These are phyloP conservation scores for Coemansia sp. DNA, from an alignment of 192 early-diverging fungal species.

Conservation along the genomic window DNA sequence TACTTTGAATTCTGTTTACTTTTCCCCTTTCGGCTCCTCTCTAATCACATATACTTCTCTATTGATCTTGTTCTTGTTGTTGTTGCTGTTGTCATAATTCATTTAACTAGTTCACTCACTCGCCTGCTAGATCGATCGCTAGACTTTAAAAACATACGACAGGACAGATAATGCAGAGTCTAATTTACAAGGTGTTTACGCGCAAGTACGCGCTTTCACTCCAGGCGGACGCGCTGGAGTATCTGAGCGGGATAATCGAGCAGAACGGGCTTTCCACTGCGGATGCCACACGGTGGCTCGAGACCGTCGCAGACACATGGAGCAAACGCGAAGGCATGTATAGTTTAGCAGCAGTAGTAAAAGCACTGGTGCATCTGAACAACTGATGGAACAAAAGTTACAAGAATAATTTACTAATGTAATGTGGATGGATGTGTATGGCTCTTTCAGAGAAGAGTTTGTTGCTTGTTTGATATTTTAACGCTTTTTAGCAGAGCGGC, in stretches of 20 bases:
- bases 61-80: too few species aligned
- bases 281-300: slow-evolving; percentile 63
- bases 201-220: slow-evolving; percentile 80
- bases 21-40: too few species aligned
- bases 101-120: too few species aligned
- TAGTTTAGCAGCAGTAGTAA: neutral
- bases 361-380: neutral
- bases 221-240: slow-evolving; percentile 70
- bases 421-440: too few species aligned
- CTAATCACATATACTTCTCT: too few species aligned
- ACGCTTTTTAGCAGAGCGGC: slow-evolving; percentile 17
- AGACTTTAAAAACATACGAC: too few species aligned
- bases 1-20: too few species aligned
- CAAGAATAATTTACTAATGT: neutral
- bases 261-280: slow-evolving; percentile 47
- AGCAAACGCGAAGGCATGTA: slow-evolving; percentile 68
- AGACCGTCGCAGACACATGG: slow-evolving; percentile 71
- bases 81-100: too few species aligned
- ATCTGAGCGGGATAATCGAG: slow-evolving; percentile 60
- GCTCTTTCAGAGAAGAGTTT: neutral
- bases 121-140: too few species aligned
- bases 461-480: neutral
- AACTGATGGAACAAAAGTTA: neutral
- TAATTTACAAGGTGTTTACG: slow-evolving; percentile 73
- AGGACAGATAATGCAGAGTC: slow-evolving; percentile 30